Base-by-base conservation (phyloP, 768 basidiomycete genomes). In the Leccinum aurantiacum region DNA sequence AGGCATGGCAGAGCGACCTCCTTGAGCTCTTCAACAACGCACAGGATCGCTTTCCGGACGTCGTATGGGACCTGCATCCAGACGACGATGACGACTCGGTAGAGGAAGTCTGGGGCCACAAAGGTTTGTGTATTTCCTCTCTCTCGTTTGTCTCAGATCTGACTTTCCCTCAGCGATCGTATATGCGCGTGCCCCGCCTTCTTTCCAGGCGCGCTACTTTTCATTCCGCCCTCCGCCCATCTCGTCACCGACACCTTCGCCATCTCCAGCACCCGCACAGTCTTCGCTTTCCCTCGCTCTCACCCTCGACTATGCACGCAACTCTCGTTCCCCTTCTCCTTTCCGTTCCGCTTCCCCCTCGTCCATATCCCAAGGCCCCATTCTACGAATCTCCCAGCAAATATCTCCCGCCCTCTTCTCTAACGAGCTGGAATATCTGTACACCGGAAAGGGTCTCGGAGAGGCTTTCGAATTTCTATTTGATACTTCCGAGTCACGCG, bases 11-110 rank as follows among this genome's bases (percentile, higher is more conserved):
- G 67, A 71, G 73, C n/a, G 88, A 98, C 76, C 82, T 98, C 4
- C 82, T 85, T 59, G 68, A 79, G 6, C 82, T 98, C 44, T 95
- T 93, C 74, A 81, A 82, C 63, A 80, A 87, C 56, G 89, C 94
- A n/a, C 90, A 90, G 74, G 91, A 95, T 62, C 82, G 93, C 58
- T 98, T 95, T 69, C 90, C 91, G n/a, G 96, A 98, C 76, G 94
- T 98, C 54, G 86, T 93, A n/a, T 98, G 96, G 95, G 86, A 88
- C 71, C 79, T 88, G 19, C 84, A 84, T 33, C 82, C 82, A 54
- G 80, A 80, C 60, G 78, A 74, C 56, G 68, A 75, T 53, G 81
- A 82, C 58, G 85, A 89, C 64, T 66, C 75, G 29, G 65, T 69
- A 3, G 86, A 84, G 15, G 79, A 81, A 53, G 86, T 97, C 27